phyloP scores from a whole-genome alignment of 768 basidiomycete species.

The Tulasnella sp. region DNA sequence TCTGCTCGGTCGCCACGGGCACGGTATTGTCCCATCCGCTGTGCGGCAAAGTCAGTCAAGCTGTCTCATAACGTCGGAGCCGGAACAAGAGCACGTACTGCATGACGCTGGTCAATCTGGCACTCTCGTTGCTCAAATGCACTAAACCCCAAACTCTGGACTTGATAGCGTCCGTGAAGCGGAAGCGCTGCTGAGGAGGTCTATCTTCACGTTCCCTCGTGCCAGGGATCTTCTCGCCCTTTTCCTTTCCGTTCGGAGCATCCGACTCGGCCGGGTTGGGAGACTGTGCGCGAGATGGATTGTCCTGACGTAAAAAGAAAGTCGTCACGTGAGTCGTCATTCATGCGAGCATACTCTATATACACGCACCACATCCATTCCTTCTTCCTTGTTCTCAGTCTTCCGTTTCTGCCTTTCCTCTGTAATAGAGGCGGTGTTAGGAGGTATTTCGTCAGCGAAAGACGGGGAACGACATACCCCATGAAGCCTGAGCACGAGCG shows the following conservation, averaged over 20 bases:
- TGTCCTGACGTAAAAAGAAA: neutral
- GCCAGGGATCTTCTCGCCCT: conserved; percentile 16
- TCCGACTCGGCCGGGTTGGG: conserved; percentile 21
- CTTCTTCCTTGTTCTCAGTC: conserved; percentile 30
- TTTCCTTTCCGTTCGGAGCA: neutral
- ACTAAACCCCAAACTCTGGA: conserved; percentile 71
- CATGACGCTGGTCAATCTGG: conserved; percentile 41
- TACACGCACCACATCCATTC: neutral
- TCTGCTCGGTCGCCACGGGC: conserved; percentile 64
- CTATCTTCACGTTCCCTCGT: conserved; percentile 35
- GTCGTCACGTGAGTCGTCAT: neutral
- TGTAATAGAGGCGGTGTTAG: conserved; percentile 20
- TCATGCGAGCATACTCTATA: neutral
- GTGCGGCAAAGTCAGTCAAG: neutral
- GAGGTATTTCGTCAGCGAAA: neutral
- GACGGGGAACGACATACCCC: conserved; percentile 44
- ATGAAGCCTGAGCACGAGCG: conserved; percentile 55
- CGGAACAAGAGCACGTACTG: conserved; percentile 28
- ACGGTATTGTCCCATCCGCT: conserved; percentile 21
- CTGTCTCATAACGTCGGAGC: neutral
- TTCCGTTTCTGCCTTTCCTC: conserved; percentile 43
- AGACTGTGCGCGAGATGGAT: conserved; percentile 23
- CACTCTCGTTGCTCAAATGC: conserved; percentile 73
- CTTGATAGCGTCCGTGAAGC: conserved; percentile 76
- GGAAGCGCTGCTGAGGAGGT: conserved; percentile 68